These are phyloP conservation scores for Tritrichomonas foetus DNA, from an alignment of 208 protist genomes.

Conservation along the genomic window DNA sequence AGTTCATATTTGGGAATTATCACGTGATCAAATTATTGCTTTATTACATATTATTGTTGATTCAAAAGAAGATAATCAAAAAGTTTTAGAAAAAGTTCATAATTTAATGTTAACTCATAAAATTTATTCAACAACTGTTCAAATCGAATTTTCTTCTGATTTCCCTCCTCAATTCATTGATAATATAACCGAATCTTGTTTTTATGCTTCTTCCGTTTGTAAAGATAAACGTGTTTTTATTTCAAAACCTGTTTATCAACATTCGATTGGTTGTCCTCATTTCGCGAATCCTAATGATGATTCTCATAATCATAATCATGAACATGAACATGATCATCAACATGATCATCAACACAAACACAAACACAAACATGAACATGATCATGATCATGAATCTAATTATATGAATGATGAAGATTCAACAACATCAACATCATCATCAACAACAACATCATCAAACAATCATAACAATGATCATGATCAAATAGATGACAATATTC, in stretches of 20 bases:
- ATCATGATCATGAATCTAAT: too few relatives aligned
- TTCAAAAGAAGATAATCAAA: background rate
- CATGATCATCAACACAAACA: background rate
- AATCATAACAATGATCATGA: too few relatives aligned
- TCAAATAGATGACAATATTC: too few relatives aligned
- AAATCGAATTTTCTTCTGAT: background rate
- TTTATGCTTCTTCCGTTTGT: background rate
- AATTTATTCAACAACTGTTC: background rate
- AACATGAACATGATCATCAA: background rate
- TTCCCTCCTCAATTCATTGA: background rate
- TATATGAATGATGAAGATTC: too few relatives aligned
- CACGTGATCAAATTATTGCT: slow-evolving; percentile 21
- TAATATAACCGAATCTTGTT: background rate
- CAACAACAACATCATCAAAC: too few relatives aligned
- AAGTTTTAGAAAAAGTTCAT: background rate
- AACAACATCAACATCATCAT: too few relatives aligned
- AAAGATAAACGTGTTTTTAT: background rate
- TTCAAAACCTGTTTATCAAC: background rate
- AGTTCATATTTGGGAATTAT: slow-evolving; percentile 55
- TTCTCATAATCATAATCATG: background rate
- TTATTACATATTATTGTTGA: slow-evolving; percentile 47
- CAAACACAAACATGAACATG: too few relatives aligned
- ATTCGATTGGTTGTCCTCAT: background rate
- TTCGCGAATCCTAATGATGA: background rate
- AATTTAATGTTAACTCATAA: background rate